Conservation (phyloP, 1,284 basidiomycete genomes). For the Takashimella koratensis region DNA sequence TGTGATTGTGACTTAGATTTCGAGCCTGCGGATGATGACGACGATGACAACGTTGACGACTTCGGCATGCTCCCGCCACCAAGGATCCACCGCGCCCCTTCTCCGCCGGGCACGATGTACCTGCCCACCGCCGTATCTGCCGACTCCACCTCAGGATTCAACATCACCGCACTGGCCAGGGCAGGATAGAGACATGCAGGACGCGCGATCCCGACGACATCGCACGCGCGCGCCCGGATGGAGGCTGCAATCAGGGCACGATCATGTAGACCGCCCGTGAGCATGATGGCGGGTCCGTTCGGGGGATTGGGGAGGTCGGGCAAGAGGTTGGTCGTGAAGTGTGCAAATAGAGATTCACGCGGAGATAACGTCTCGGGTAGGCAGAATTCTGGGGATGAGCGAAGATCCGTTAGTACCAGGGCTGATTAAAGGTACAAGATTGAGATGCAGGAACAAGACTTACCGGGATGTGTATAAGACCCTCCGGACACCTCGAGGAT, state of each 20-base stretch:
- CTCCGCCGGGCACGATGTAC: slow-evolving; percentile 31
- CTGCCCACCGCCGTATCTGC: slow-evolving; percentile 22
- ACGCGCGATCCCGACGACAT: slow-evolving; percentile 42
- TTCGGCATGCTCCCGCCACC: slow-evolving; percentile 17
- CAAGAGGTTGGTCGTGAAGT: slow-evolving; percentile 37
- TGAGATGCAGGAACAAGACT: slow-evolving; percentile 1
- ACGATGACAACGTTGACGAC: background rate
- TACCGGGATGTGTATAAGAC: slow-evolving; percentile 38
- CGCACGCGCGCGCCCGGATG: slow-evolving; percentile 30
- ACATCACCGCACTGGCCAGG: slow-evolving; percentile 27
- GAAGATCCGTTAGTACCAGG: background rate
- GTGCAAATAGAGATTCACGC: slow-evolving; percentile 41
- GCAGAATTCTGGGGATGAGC: background rate
- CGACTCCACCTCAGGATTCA: slow-evolving; percentile 25
- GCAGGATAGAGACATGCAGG: slow-evolving; percentile 36
- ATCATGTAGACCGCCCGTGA: slow-evolving; percentile 43
- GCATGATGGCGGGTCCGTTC: slow-evolving; percentile 39
- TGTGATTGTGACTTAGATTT: background rate
- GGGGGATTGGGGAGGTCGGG: slow-evolving; percentile 33
- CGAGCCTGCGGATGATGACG: background rate
- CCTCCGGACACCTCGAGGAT: slow-evolving; percentile 47
- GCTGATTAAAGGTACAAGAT: no score
- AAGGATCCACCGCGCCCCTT: slow-evolving; percentile 17
- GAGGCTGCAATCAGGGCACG: slow-evolving; percentile 31
- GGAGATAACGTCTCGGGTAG: slow-evolving; percentile 7